Base-by-base conservation (phyloP, 495 filamentous ascomycete genomes). In the Evansstolkia leycettana region DNA sequence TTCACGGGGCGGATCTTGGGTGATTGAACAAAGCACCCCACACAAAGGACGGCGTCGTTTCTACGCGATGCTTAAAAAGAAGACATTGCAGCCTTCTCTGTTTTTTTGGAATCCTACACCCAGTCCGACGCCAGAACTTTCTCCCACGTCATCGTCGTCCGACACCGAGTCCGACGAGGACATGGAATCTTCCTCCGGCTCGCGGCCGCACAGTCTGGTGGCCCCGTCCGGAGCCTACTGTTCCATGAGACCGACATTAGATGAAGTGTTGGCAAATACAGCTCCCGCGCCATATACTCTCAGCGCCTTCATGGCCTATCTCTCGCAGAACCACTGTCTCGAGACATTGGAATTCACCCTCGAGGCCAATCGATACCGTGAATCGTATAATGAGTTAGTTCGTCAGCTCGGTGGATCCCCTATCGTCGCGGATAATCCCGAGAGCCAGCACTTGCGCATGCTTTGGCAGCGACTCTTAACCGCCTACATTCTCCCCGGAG, bases 291-390 rank as follows among this genome's bases (percentile, higher is more conserved):
- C 92, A 45, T 96, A 88, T 68, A 95, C 88, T 2, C 71, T 96
- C 12, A 75, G 75, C 44, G 90, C 92, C 15, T 96, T 99, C 60
- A 96, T 84, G 73, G 90, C 89, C 34, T 99, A 90, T 52, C 73
- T 96, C 16, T 95, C 92, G 2, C 88, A 94, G 47, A 96, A 96
- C 44, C 92, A 96, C 58, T 99, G 92, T 50, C 61, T 96, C 28
- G 92, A 99, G 57, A 99, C 85, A 5, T 62, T 99, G 30, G 92
- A 99, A 50, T 99, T 99, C 62, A 94, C 90, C 28, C 73, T 95
- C 72, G 90, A 95, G 53, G 84, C 90, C 32, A 78, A 82, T 34
- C 78, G 86, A n/a, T 99, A 99, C 58, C 70, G 73, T 31, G 73
- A 84, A 36, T 76, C 81, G 37, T 86, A 88, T 51, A 52, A 67